These are phyloP conservation scores for Carex pumila DNA, from an alignment of 176 grass and related monocot genomes.

Conservation along the genomic window DNA sequence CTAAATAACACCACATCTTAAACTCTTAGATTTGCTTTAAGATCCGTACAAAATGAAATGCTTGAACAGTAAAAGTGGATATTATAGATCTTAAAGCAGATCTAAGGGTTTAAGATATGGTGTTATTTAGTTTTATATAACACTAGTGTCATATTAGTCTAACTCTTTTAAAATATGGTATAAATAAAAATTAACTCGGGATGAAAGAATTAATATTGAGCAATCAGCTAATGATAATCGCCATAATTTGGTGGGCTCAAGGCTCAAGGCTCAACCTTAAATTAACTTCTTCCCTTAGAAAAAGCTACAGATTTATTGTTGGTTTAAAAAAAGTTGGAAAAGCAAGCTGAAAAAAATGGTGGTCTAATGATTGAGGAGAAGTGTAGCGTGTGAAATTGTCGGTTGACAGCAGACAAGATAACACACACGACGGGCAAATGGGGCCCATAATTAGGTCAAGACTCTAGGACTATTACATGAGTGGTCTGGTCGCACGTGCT, in stretches of 20 bases:
- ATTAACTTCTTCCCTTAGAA: not conserved
- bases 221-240: not conserved
- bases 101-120: too few relatives aligned
- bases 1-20: too few relatives aligned
- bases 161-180: too few relatives aligned
- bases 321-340: not conserved
- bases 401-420: not conserved
- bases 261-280: too few relatives aligned
- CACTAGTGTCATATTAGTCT: too few relatives aligned
- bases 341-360: not conserved
- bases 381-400: not conserved
- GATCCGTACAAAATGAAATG: too few relatives aligned
- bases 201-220: not conserved
- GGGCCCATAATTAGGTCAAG: not conserved
- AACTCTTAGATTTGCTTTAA: too few relatives aligned
- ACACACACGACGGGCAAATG: not conserved
- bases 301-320: not conserved
- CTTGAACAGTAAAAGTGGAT: too few relatives aligned
- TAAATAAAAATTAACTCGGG: too few relatives aligned
- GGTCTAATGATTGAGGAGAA: conserved; percentile 15
- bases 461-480: not conserved
- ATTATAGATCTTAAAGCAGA: too few relatives aligned
- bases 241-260: not conserved
- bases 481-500: conserved; percentile 23
- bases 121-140: too few relatives aligned